phyloP scores from a whole-genome alignment of 768 basidiomycete species.

The Ephemerocybe angulata region DNA sequence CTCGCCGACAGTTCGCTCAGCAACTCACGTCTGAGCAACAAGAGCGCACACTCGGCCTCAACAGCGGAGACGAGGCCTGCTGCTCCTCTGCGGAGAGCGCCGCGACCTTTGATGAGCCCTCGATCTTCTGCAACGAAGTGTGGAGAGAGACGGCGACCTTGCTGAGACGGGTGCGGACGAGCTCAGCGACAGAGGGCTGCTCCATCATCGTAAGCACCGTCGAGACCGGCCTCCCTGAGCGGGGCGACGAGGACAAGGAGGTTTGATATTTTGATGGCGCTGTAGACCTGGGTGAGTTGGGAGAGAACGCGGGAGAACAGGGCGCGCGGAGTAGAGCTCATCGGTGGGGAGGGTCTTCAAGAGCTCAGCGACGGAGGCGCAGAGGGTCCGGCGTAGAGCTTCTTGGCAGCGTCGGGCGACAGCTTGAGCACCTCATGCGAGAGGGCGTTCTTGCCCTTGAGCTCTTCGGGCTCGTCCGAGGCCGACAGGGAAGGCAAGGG shows the following conservation, averaged over 20 bases:
- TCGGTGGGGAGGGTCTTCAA: slow-evolving; percentile 40
- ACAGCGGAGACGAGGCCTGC: slow-evolving; percentile 58
- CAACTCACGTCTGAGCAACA: slow-evolving; percentile 78
- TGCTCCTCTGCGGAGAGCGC: slow-evolving; percentile 48
- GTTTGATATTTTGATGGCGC: slow-evolving; percentile 74
- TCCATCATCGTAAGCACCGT: slow-evolving; percentile 60
- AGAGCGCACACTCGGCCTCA: slow-evolving; percentile 76
- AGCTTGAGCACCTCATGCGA: slow-evolving; percentile 80
- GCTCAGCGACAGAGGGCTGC: slow-evolving; percentile 68
- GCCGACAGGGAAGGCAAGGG: slow-evolving; percentile 89
- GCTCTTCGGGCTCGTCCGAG: slow-evolving; percentile 43
- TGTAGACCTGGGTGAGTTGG: slow-evolving; percentile 91
- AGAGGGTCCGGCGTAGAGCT: slow-evolving; percentile 79
- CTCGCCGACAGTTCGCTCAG: slow-evolving; percentile 78
- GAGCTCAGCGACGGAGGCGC: slow-evolving; percentile 72
- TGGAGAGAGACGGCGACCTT: slow-evolving; percentile 72
- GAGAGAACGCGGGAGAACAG: slow-evolving; percentile 87
- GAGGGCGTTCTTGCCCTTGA: slow-evolving; percentile 68
- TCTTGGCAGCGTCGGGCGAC: slow-evolving; percentile 66
- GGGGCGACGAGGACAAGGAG: slow-evolving; percentile 79
- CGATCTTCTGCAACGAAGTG: slow-evolving; percentile 58
- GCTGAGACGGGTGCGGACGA: slow-evolving; percentile 76
- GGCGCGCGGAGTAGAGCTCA: slow-evolving; percentile 69
- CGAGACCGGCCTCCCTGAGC: slow-evolving; percentile 50
- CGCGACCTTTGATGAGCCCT: slow-evolving; percentile 29